Conservation (phyloP, 176 grass and related monocot species). For the Bothriochloa decipiens region DNA sequence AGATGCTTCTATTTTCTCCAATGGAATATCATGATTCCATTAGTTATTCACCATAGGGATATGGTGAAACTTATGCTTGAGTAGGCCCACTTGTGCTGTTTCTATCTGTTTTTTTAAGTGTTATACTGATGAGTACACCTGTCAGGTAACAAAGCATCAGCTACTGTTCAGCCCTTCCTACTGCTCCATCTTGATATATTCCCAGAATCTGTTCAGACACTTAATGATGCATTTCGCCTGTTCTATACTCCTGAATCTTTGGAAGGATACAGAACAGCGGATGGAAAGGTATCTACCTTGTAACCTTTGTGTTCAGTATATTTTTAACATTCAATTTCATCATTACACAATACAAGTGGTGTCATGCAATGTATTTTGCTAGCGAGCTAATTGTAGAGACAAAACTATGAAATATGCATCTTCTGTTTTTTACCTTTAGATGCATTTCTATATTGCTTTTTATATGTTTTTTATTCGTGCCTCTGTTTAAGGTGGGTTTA, state of each 20-base stretch:
- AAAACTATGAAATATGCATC: background rate
- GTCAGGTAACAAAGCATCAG: constrained; percentile 84
- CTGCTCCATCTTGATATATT: constrained; percentile 98
- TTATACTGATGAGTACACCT: constrained; percentile 19
- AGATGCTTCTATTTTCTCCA: background rate
- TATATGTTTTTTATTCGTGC: background rate
- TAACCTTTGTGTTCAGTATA: constrained; percentile 15
- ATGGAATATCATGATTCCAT: background rate
- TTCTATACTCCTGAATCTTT: constrained; percentile 82
- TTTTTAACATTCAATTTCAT: constrained; percentile 27
- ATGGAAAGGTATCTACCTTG: constrained; percentile 72
- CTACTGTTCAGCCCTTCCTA: constrained; percentile 84
- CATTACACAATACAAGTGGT: background rate
- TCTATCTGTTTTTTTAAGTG: background rate
- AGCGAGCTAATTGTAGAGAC: background rate
- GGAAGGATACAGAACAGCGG: constrained; percentile 90
- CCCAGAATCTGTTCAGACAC: constrained; percentile 69
- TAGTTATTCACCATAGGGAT: background rate
- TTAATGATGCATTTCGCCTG: constrained; percentile 76
- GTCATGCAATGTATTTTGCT: background rate
- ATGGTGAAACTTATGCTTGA: background rate
- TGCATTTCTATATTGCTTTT: background rate
- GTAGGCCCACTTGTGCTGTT: constrained; percentile 14
- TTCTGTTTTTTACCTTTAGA: background rate
- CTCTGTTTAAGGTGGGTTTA: background rate